phyloP scores from a whole-genome alignment of 2,329 filamentous ascomycete species.

The Fusarium sacchari region DNA sequence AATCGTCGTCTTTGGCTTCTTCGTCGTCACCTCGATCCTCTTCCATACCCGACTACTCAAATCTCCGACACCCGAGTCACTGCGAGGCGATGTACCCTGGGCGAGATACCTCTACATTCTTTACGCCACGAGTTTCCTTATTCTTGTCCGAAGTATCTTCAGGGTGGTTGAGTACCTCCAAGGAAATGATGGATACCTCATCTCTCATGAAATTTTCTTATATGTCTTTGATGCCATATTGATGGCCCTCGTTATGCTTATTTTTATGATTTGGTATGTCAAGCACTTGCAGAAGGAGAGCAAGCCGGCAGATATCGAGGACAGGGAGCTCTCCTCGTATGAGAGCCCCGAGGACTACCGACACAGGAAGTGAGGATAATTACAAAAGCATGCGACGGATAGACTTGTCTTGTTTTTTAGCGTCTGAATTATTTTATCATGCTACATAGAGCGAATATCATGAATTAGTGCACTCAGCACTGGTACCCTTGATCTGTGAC shows the following conservation, averaged over 20 bases:
- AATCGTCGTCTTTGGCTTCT: constrained; percentile 8
- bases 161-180: constrained; percentile 5
- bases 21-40: constrained; percentile 3
- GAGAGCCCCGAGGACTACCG: not conserved
- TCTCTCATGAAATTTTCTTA: constrained; percentile 1
- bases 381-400: not conserved
- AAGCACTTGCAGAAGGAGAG: not conserved
- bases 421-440: fast-evolving
- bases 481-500: not conserved
- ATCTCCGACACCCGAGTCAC: not conserved
- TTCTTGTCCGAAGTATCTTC: constrained; percentile 13
- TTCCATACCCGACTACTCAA: not conserved
- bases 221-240: constrained; percentile 13
- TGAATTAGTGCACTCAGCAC: fast-evolving
- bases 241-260: constrained; percentile 4
- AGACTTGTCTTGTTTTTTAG: not conserved
- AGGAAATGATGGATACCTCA: constrained; percentile 1
- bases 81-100: not conserved
- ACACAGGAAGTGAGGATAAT: not conserved
- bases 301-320: not conserved
- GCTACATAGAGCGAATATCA: not conserved
- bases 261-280: constrained; percentile 8
- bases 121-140: constrained; percentile 6
- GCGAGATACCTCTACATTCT: constrained; percentile 9
- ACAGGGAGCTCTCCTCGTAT: not conserved